Conservation (phyloP, 352 stramenopile genomes). For the Globisporangium middletonii region DNA sequence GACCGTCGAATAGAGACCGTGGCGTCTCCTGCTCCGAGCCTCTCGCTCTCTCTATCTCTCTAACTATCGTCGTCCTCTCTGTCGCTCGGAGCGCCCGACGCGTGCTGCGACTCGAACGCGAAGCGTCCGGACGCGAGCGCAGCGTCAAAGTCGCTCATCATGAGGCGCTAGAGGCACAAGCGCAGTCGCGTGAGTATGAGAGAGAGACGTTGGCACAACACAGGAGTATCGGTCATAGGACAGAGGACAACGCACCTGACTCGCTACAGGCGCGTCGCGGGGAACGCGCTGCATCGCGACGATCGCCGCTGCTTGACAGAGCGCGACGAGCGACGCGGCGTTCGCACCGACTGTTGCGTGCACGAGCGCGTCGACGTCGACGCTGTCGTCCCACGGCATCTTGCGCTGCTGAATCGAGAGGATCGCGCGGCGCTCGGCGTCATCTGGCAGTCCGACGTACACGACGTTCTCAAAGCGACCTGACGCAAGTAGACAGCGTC, state of each 20-base stretch:
- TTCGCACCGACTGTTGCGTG: constrained; percentile 56
- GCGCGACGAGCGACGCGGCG: constrained; percentile 61
- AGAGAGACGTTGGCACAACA: not conserved
- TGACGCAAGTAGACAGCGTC: constrained; percentile 9
- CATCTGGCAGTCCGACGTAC: constrained; percentile 58
- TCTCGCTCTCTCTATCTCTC: not conserved
- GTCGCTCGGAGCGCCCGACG: constrained; percentile 1
- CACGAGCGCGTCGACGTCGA: constrained; percentile 45
- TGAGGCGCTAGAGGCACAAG: constrained; percentile 17
- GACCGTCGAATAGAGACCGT: not conserved
- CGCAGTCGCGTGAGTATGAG: not conserved
- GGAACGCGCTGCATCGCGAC: constrained; percentile 57
- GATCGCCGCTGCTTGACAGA: constrained; percentile 70
- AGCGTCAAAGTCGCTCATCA: constrained; percentile 38
- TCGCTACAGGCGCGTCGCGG: constrained; percentile 11
- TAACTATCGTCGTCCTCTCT: constrained; percentile 3
- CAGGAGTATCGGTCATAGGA: not conserved
- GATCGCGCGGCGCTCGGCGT: constrained; percentile 51
- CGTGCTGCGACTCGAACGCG: constrained; percentile 22
- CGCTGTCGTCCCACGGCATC: constrained; percentile 64
- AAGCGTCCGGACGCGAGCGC: constrained; percentile 35
- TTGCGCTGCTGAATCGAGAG: constrained; percentile 51
- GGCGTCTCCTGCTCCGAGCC: not conserved
- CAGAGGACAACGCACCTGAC: constrained; percentile 17
- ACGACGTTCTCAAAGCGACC: constrained; percentile 82